These are phyloP conservation scores for Eucalyptus regnans DNA, from an alignment of 345 rosid genomes.

Conservation along the genomic window DNA sequence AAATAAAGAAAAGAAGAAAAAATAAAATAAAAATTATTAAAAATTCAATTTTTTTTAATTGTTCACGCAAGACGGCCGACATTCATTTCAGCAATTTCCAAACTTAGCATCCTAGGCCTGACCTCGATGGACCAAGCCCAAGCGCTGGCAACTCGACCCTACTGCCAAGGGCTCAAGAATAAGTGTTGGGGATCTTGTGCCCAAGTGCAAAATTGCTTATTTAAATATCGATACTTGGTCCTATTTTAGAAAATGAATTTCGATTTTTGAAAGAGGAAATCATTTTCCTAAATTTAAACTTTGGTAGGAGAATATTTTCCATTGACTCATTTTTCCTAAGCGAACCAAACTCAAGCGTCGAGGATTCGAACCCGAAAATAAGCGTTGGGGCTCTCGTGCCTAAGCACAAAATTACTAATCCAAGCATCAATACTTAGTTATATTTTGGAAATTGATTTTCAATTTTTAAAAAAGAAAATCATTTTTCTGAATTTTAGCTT, in stretches of 20 bases:
- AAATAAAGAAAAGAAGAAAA: not conserved
- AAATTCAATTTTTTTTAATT: too few species aligned
- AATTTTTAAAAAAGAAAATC: not conserved
- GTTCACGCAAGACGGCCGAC: rapidly evolving
- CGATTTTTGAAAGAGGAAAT: not conserved
- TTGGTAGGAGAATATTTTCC: not conserved
- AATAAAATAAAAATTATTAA: too few species aligned
- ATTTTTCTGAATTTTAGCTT: not conserved
- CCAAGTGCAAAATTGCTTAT: not conserved
- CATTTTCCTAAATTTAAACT: not conserved
- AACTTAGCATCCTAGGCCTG: not conserved
- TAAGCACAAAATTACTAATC: not conserved
- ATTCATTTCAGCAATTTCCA: not conserved
- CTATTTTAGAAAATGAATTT: not conserved
- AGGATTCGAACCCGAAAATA: not conserved
- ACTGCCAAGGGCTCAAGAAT: not conserved
- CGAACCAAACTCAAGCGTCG: not conserved
- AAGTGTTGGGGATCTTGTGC: not conserved
- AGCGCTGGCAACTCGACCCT: rapidly evolving
- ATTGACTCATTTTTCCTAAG: not conserved
- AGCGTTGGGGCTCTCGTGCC: not conserved
- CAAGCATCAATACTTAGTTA: not conserved
- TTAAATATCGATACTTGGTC: too few species aligned
- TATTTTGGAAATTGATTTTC: not conserved
- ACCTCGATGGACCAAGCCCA: not conserved